Evolutionary conservation across 2,329 filamentous ascomycete genomes (phyloP), one percentile per base, ranked within the genome.

Genomic region (Triangularia setosa): DNA sequence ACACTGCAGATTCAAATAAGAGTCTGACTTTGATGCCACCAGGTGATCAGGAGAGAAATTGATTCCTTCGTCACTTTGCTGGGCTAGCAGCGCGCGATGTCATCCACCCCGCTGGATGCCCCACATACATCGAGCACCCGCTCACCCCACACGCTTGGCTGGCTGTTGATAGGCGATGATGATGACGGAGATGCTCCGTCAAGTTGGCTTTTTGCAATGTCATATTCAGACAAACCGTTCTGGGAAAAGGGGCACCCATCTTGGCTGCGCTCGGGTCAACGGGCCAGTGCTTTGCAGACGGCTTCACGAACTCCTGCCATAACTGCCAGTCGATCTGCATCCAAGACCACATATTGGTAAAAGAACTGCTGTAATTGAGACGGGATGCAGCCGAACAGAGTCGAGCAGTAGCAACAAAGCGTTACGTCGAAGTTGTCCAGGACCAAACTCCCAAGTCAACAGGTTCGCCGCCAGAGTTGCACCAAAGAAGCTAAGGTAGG

Each of bases 381-480:
- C n/a, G n/a, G n/a, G n/a, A n/a, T n/a, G n/a, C n/a, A n/a, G n/a
- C n/a, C n/a, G n/a, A n/a, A 18, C 18, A 27, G 18, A 60, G 65
- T 64, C 53, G 54, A 28, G 59, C 61, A 65, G 64, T 67, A 65
- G 65, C 28, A 64, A 64, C 63, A 63, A 14, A 64, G 62, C 18
- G 67, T 67, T 63, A 63, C 63, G 63, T 65, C 48, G 56, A 56
- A 56, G 64, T 62, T 65, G 61, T 53, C 35, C 24, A 65, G 65
- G 60, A 68, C 67, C 67, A 67, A 65, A 68, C 67, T 65, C 62
- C 53, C 6, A 12, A n/a, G 23, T 35, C 24, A 28, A 44, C 40
- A 27, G 67, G 68, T 59, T 65, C 65, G 18, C 60, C 58, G 53
- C 54, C 57, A 56, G 58, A 23, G 57, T 59, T 60, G 61, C 56